Conservation (phyloP, 768 basidiomycete species). For the Suillus brevipes region DNA sequence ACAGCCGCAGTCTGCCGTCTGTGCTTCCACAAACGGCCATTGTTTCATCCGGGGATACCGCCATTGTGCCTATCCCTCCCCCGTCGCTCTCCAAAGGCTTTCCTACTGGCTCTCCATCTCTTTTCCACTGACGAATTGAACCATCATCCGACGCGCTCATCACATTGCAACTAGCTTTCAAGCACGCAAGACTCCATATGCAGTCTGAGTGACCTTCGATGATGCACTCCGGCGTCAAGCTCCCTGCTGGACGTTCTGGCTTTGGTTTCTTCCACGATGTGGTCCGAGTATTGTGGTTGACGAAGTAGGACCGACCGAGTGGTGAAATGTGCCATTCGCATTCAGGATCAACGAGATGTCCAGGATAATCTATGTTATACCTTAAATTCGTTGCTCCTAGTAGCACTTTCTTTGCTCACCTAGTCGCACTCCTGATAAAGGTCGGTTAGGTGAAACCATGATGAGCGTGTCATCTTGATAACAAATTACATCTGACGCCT, state of each 20-base stretch:
- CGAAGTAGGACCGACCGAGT: background rate
- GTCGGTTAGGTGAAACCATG: background rate
- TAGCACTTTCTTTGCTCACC: background rate
- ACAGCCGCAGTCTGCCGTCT: background rate
- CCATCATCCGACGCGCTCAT: background rate
- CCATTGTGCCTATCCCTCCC: too few species aligned
- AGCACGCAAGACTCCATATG: background rate
- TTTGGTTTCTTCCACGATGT: background rate
- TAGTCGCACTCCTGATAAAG: background rate
- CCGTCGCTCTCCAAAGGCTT: background rate
- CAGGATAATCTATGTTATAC: background rate
- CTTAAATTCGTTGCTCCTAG: background rate
- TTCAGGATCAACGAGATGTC: background rate
- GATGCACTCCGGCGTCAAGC: background rate
- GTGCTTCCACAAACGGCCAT: background rate
- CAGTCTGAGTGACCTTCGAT: background rate
- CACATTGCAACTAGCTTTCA: background rate
- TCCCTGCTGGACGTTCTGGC: background rate
- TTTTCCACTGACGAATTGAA: background rate
- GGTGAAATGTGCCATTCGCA: constrained; percentile 3
- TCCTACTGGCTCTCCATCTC: background rate
- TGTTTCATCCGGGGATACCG: too few species aligned
- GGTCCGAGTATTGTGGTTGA: background rate
- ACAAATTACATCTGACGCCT: fast-evolving
- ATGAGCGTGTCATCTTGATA: background rate